Evolutionary conservation across 371 early-diverging fungal genomes (phyloP), one percentile per base, ranked within the genome.

Genomic region (Syncephalastrum monosporum): DNA sequence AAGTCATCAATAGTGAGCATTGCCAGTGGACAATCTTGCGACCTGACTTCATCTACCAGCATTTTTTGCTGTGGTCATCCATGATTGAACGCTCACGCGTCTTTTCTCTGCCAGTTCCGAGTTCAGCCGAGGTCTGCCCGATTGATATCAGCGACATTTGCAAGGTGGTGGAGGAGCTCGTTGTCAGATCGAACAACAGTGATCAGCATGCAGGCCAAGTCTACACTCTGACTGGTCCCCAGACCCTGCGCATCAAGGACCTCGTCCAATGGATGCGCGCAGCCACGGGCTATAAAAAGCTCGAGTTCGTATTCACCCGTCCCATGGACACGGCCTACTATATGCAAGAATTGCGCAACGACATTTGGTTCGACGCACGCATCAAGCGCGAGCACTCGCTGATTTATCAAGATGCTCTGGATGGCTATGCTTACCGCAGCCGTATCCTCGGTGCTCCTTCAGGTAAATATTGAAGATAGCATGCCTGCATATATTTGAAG

Each of bases 301-400:
- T 64, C 8, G 53, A 48, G 19, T 71, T 65, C 55, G 56, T 58
- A 14, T 50, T 23, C 42, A 53, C 47, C 16, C 74, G 74, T 15
- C 48, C 63, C 12, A 73, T 77, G 74, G 77, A 77, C 47, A 55
- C 67, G 3, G 48, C 42, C 0, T 71, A 61, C 29, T 77, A 77
- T 47, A 44, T 77, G 13, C 38, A 63, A 16, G 57, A 63, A 10
- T 48, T 77, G 7, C 38, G 58, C 4, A 59, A 48, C 17, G 66
- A 77, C 42, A 71, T 77, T 19, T 73, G 74, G 74, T 73, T 73
- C 48, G 69, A 77, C 57, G 72, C 71, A 13, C 67, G 77, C 17
- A 27, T 77, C 42, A 77, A 77, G 50, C 67, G 60, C 16, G 77
- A 77, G 45, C 47, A 50, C 5, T 48, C 58, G 1, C 60, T 61